Base-by-base conservation (phyloP, 305 asterid genomes). In the Solanum chacoense region DNA sequence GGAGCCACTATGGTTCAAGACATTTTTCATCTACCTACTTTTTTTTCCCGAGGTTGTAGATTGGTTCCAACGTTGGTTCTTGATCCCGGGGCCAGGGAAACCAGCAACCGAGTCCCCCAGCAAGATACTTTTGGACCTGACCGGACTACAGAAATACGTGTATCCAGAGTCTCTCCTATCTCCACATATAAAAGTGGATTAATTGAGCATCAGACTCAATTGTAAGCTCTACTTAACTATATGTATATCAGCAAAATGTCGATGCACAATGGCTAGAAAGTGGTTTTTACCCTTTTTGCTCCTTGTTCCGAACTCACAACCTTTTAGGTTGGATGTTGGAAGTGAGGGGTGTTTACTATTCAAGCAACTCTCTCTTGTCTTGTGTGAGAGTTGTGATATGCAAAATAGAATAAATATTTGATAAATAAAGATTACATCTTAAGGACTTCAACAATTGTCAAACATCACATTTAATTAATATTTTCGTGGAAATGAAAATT, bases 101-200 rank as follows among this genome's bases (percentile, higher is more conserved):
- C 91, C 95, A 5, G 84, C 92, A 3, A 88, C 90, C 7, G 91
- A 93, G 74, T 90, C 97, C 18, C 90, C 90, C 16, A 91, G 97
- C 93, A 93, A 93, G 92, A 91, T 91, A 73, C 26, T 94, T 34
- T 28, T 94, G 73, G 94, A 94, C 55, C 72, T 90, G 28, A 92
- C 93, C 2, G 93, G 94, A 28, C 63, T 93, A 4, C 91, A 94
- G 87, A 91, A 90, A 73, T n/a, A 88, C 32, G 26, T 92, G 7
- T 94, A 95, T 94, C 97, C 96, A 4, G 92, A 92, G 71, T 92
- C 97, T 24, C 75, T 94, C 24, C 84, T 89, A 38, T 93, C 95
- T 77, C 94, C 97, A 32, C 89, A 93, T 88, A 91, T 94, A 34
- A 95, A 94, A 89, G 38, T 28, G 6, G 89, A 87, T 75, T 63